Evolutionary conservation across 257 asterid genomes (phyloP), one percentile per base, ranked within the genome.

Genomic region (Solanum arcanum): DNA sequence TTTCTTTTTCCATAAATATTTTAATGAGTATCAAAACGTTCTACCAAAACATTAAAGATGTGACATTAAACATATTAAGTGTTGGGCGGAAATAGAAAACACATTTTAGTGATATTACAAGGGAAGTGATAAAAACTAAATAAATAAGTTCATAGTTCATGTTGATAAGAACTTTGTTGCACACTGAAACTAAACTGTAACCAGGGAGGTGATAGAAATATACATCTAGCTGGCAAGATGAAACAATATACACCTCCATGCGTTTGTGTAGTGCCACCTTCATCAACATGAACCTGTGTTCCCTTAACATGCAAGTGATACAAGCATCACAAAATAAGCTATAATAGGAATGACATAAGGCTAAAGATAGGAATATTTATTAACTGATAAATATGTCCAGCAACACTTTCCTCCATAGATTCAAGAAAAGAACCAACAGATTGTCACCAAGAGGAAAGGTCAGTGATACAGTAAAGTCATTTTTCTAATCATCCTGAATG

Each of bases 161-260:
- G 13, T 74, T 74, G 5, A 37, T 74, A 4, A 11, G 52, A 74
- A 35, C 80, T 9, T 70, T 70, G 77, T 12, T 14, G 77, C 77
- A 68, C 3, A 70, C 23, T 18, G 46, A 18, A 72, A 72, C 8
- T 75, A 75, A 75, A 75, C 21, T 75, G 21, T 12, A 39, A 75
- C 83, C 11, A 75, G 18, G 62, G 76, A 52, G 23, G 21, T 52
- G 20, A 15, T 11, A 83, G 41, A 37, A 20, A 86, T 86, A 27
- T 89, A 89, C 90, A 89, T 89, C 91, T 90, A 81, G 91, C 91
- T 23, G 91, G 91, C 73, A 89, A 76, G 41, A 89, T 89, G 86
- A 89, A 87, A 88, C 91, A 89, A 66, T 89, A 89, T 69, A 87
- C 87, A 27, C 91, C 91, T 15, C 91, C 91, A 25, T 90, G 91